Percentiles rank a stretch among this genome's conserved stretches.
Evolutionary conservation across 371 early-diverging fungal genomes (phyloP).

Genomic region (Mortierella sp.): DNA sequence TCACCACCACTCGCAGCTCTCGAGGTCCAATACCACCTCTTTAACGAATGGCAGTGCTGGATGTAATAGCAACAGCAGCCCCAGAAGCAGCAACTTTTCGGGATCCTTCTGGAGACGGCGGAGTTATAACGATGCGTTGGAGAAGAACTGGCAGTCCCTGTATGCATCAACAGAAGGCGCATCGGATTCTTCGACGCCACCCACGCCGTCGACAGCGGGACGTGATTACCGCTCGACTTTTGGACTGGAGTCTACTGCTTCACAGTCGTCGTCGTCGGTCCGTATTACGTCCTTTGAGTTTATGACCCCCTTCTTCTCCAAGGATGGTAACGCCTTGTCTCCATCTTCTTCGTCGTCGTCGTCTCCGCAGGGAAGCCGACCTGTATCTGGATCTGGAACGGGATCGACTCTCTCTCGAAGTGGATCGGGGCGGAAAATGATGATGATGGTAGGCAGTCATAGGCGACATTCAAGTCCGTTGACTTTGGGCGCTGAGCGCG

Average conservation of each 20-base stretch:
- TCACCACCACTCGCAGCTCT: background rate
- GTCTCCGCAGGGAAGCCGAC: background rate
- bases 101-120: slow-evolving; percentile 43
- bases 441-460: background rate
- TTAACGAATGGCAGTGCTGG: background rate
- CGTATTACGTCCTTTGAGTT: slow-evolving; percentile 38
- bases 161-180: slow-evolving; percentile 9
- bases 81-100: background rate
- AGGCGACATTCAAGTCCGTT: slow-evolving; percentile 53
- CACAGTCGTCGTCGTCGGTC: slow-evolving; percentile 4
- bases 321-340: background rate
- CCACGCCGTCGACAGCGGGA: slow-evolving; percentile 13
- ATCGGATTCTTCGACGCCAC: slow-evolving; percentile 18
- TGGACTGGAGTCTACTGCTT: slow-evolving; percentile 10
- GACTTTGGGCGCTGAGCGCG: slow-evolving; percentile 20
- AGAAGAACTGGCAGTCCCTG: slow-evolving; percentile 36
- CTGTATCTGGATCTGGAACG: background rate
- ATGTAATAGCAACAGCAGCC: background rate
- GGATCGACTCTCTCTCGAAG: background rate
- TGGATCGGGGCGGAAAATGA: background rate
- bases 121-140: slow-evolving; percentile 42
- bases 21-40: background rate
- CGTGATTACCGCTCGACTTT: slow-evolving; percentile 13
- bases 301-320: slow-evolving; percentile 20
- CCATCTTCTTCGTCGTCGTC: background rate